Evolutionary conservation across 768 basidiomycete genomes (phyloP), one percentile per base, ranked within the genome.

Genomic region (Podaxis mareebaensis): DNA sequence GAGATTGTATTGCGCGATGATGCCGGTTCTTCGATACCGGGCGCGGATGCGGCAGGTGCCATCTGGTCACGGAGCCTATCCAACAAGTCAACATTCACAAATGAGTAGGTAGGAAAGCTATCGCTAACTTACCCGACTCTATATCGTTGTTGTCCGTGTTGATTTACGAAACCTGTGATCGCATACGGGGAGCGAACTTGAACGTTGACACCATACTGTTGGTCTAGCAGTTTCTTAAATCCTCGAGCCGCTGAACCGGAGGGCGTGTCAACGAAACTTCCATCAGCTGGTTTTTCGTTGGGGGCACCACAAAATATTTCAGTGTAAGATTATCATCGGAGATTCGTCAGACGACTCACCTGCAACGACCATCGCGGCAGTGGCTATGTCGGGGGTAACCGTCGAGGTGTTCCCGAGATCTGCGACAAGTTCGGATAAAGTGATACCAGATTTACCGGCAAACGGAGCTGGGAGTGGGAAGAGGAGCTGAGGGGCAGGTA

Each of bases 131-230:
- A 92, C 91, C 90, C 87, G 51, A 95, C 83, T 54, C 92, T 88
- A 75, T 80, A 93, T 81, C 90, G 85, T 71, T 83, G 81, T 69
- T 86, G 87, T 58, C 92, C 92, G 74, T 91, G 86, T 71, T 92
- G 90, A 71, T 91, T 93, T 53, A 90, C 82, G 68, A 91, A 87
- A 7, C 88, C 87, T n/a, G 91, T 93, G 68, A 92, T 91, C 42
- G 86, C 86, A 71, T 88, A 94, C 2, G 92, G 92, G 12, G 91
- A 93, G 33, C 89, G 85, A 11, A 87, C 79, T 64, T 85, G 79
- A 68, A 83, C 81, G 15, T 85, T 82, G 33, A 93, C 89, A 12
- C 91, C 88, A 39, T 86, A 73, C 48, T 82, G 76, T 55, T 86
- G 83, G 72, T 95, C 93, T 69, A 89, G 91, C 30, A 84, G 81